Conservation (phyloP, 129 eudicot genomes). For the Saposhnikovia divaricata region DNA sequence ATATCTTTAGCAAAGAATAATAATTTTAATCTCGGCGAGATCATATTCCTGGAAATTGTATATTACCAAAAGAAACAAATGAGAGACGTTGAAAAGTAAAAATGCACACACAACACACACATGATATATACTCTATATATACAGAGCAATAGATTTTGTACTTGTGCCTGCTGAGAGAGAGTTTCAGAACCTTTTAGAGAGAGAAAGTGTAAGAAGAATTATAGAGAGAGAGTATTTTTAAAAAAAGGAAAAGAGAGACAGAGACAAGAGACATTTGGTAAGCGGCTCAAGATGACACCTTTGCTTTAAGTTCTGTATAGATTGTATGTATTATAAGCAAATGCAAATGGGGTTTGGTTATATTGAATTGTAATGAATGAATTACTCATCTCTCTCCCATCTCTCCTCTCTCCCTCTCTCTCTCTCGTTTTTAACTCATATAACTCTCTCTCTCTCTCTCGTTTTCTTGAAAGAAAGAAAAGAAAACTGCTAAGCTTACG, state of each 20-base stretch:
- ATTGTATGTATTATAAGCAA: conserved; percentile 1
- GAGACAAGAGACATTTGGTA: conserved; percentile 23
- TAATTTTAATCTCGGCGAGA: background rate
- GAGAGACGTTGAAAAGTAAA: conserved; percentile 10
- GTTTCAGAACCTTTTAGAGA: conserved; percentile 7
- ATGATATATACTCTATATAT: background rate
- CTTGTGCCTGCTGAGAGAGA: background rate
- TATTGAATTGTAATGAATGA: conserved; percentile 5
- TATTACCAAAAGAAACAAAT: background rate
- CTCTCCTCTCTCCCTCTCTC: background rate
- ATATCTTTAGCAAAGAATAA: background rate
- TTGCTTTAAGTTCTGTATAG: background rate
- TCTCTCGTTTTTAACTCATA: background rate
- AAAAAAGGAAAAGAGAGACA: background rate
- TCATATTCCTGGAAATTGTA: background rate
- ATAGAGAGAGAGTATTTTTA: conserved; percentile 7
- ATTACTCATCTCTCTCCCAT: background rate
- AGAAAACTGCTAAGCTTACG: background rate
- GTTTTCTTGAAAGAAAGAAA: background rate
- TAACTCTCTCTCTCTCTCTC: background rate
- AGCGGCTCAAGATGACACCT: conserved; percentile 19
- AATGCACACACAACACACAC: background rate
- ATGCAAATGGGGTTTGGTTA: background rate
- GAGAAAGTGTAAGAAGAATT: background rate
- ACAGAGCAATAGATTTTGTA: background rate